Percentiles rank a stretch among this genome's conserved stretches.
These are phyloP conservation scores for Cylindrotheca closterium DNA, from an alignment of 108 stramenopile genomes.

Conservation along the genomic window DNA sequence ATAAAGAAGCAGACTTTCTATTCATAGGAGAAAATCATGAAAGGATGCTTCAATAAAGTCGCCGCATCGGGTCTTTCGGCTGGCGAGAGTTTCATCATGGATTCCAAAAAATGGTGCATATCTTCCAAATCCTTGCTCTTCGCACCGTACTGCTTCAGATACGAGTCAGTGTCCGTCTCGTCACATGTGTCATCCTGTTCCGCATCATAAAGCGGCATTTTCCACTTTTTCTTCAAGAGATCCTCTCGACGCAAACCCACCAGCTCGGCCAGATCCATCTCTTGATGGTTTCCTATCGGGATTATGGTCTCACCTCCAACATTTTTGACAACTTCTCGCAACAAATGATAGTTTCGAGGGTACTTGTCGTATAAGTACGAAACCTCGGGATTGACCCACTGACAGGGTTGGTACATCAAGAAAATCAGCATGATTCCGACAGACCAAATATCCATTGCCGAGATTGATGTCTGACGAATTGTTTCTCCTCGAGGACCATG, in stretches of 20 bases:
- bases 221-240: not conserved
- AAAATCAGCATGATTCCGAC: not conserved
- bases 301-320: not conserved
- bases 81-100: not conserved
- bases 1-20: too few relatives aligned
- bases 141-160: not conserved
- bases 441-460: constrained; percentile 4
- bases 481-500: not conserved
- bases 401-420: not conserved
- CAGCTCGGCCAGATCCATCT: not conserved
- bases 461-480: constrained; percentile 5
- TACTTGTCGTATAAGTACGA: not conserved
- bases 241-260: not conserved
- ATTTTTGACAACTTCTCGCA: not conserved
- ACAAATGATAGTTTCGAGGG: not conserved
- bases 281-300: not conserved
- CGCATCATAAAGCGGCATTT: not conserved
- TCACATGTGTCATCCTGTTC: not conserved
- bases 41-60: not conserved
- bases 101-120: not conserved
- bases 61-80: not conserved
- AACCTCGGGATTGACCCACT: not conserved
- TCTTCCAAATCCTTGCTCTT: not conserved
- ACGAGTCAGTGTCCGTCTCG: not conserved
- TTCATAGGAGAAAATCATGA: not conserved